Base-by-base conservation (phyloP, 116 monocot species). In the Papilionanthe hybrid region DNA sequence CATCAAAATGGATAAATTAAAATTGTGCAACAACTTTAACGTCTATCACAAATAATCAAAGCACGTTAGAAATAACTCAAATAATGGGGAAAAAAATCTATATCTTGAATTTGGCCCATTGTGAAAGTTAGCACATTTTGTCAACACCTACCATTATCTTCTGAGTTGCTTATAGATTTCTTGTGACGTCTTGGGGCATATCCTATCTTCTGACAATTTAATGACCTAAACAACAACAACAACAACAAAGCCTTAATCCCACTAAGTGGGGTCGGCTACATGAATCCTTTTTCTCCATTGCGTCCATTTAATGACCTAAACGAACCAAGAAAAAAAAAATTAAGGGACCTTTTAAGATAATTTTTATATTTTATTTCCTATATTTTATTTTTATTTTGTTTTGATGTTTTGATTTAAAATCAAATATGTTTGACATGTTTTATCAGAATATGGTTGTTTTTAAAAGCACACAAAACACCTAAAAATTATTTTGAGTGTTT, bases 151-250 rank as follows among this genome's bases (percentile, higher is more conserved):
- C 57, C 20, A 13, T 77, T 48, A 27, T 27, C 65, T 11, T 82
- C 83, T 69, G 48, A 49, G 41, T 77, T 80, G 19, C 42, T 44
- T 23, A 30, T 18, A 29, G 41, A 7, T 75, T 80, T 88, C 78
- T 80, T 88, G 27, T 75, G 49, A 9, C 68, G 55, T 42, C 73
- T 75, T 19, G 83, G 81, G 84, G 78, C 79, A 86, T 91, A 88
- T 41, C 91, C 91, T 78, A 88, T 86, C 80, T 76, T 81, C 80
- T 86, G 79, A 37, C 86, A 83, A 73, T 82, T 79, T 17, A 42
- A 69, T 9, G 77, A 76, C 90, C 90, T 90, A 72, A 76, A 77
- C 0, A n/a, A n/a, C n/a, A n/a, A n/a, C n/a, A n/a, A n/a, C n/a
- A n/a, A n/a, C n/a, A n/a, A n/a, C n/a, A n/a, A n/a, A n/a, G n/a